Evolutionary conservation across 108 stramenopile genomes (phyloP), one percentile per base, ranked within the genome.

Genomic region (Epithemia pelagica): DNA sequence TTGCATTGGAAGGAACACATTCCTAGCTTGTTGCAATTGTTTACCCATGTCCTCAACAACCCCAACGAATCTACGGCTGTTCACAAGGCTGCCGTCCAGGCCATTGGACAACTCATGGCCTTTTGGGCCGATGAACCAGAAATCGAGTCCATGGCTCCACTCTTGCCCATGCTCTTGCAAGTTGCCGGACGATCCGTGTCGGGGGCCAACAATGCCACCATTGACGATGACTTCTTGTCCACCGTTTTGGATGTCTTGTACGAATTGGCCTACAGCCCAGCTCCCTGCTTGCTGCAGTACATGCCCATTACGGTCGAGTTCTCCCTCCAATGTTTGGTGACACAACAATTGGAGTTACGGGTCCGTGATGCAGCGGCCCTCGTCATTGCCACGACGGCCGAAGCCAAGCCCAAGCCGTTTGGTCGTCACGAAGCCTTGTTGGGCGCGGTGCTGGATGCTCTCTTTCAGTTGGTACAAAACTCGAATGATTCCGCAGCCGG

Each of bases 361-460:
- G 90, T 92, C 0, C 77, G 91, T 23, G 95, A 96, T 67, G 84
- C 89, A 7, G 95, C 92, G 30, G 92, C 90, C 3, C 64, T 92
- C 52, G 95, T 97, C n/a, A 82, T 97, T 62, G 91, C 89, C 54
- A 91, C 91, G 1, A 75, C 95, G 80, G 92, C 93, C 3, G 96
- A 97, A 77, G 82, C 84, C 26, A 96, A 94, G 75, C 96, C 96
- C 15, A 96, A 95, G 72, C 79, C 86, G 5, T 78, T 97, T 51
- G 96, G 87, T 64, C 95, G 93, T 72, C 88, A 94, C 30, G 74
- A 75, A 37, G 74, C 79, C 3, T 66, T 84, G 67, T 57, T 96
- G 24, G 69, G 76, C 58, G 67, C 75, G 31, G 74, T 93, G 20
- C 66, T 95, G 37, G 89, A 91, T 57, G 85, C 91, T 0, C 68